Percentiles rank a stretch among this genome's conserved stretches.
Evolutionary conservation across 768 basidiomycete genomes (phyloP).

Genomic region (Mycena amicta): DNA sequence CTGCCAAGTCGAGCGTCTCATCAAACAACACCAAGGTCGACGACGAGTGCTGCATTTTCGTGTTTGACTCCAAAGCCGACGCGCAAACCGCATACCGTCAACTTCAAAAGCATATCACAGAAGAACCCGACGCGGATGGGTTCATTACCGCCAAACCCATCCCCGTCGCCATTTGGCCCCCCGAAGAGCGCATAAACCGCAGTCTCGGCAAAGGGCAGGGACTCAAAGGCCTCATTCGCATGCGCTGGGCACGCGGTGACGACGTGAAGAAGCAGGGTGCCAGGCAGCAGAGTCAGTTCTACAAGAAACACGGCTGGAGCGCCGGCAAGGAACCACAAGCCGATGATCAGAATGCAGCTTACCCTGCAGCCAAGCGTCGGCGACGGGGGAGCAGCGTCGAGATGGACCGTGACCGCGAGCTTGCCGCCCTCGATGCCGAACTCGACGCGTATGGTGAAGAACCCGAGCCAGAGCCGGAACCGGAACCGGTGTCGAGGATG

Average conservation of each 20-base stretch:
- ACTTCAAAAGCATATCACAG: conserved; percentile 54
- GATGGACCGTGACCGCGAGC: conserved; percentile 37
- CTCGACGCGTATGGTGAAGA: conserved; percentile 60
- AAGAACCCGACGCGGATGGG: conserved; percentile 58
- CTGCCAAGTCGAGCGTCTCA: too few relatives aligned
- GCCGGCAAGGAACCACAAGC: conserved; percentile 64
- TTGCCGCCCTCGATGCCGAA: conserved; percentile 61
- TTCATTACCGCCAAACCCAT: conserved; percentile 67
- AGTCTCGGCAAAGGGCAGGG: conserved; percentile 73
- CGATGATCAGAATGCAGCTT: conserved; percentile 27
- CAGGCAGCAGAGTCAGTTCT: conserved; percentile 73
- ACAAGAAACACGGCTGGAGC: conserved; percentile 66
- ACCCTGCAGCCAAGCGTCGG: conserved; percentile 38
- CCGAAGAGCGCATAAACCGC: conserved; percentile 74
- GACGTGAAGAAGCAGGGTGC: conserved; percentile 84
- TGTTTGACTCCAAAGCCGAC: conserved; percentile 59
- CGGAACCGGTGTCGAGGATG: conserved; percentile 63
- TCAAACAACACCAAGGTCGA: conserved; percentile 42
- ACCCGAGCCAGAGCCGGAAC: conserved; percentile 22
- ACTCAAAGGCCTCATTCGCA: conserved; percentile 62
- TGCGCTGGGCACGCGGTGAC: conserved; percentile 74
- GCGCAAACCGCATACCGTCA: conserved; percentile 54
- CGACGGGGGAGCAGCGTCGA: conserved; percentile 39
- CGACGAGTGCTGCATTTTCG: conserved; percentile 79
- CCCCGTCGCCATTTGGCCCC: conserved; percentile 76